These are phyloP conservation scores for Ophiocordyceps sinensis DNA, from an alignment of 2,329 filamentous ascomycete genomes.

Conservation along the genomic window DNA sequence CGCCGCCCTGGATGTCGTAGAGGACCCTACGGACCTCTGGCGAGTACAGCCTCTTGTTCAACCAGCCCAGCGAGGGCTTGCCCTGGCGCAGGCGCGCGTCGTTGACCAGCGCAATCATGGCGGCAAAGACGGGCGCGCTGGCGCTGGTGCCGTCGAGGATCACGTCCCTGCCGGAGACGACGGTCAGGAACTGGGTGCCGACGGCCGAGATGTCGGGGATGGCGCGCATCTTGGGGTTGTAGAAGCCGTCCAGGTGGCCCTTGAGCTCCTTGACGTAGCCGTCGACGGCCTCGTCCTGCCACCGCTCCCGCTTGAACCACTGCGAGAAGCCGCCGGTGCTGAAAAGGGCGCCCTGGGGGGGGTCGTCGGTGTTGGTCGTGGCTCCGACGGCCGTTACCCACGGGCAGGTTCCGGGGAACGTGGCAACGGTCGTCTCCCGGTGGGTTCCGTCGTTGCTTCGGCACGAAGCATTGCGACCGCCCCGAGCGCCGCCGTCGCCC, in stretches of 20 bases:
- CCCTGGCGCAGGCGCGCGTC: slow-evolving; percentile 33
- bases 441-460: slow-evolving; percentile 43
- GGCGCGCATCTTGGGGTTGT: slow-evolving; percentile 30
- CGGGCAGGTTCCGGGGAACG: slow-evolving; percentile 53
- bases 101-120: slow-evolving; percentile 39
- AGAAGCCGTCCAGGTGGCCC: slow-evolving; percentile 27
- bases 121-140: slow-evolving; percentile 37
- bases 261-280: slow-evolving; percentile 25
- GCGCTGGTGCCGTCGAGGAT: slow-evolving; percentile 31
- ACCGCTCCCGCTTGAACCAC: slow-evolving; percentile 29
- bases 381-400: slow-evolving; percentile 55
- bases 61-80: slow-evolving; percentile 35
- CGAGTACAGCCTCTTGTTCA: slow-evolving; percentile 35
- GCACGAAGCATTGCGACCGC: slow-evolving; percentile 34
- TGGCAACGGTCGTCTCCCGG: slow-evolving; percentile 39
- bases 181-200: slow-evolving; percentile 38
- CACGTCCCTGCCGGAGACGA: slow-evolving; percentile 12
- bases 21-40: slow-evolving; percentile 19
- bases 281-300: slow-evolving; percentile 27
- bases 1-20: slow-evolving; percentile 25
- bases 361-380: slow-evolving; percentile 23
- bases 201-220: slow-evolving; percentile 40
- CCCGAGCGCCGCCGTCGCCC: slow-evolving; percentile 34
- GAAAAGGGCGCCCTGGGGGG: slow-evolving; percentile 27
- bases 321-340: slow-evolving; percentile 38